Base-by-base conservation (phyloP, 179 eudicot species). In the Actinidia polygama region DNA sequence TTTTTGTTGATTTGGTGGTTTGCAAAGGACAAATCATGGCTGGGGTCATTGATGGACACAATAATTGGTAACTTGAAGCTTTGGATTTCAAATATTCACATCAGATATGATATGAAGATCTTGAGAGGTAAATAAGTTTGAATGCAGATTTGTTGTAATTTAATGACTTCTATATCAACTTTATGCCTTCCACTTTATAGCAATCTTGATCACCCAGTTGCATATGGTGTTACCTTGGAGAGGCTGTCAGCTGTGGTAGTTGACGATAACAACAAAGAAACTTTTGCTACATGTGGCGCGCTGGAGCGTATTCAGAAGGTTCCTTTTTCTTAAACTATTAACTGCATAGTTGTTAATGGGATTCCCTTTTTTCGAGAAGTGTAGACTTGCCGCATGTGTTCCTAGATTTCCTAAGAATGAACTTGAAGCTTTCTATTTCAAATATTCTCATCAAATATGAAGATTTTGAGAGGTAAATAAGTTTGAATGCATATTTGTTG, bases 71-170 rank as follows among this genome's bases (percentile, higher is more conserved):
- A 97, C 84, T 75, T 97, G 87, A 97, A 90, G 92, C 98, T 97
- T 76, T 95, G 98, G 12, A 94, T 97, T 79, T 92, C 99, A 83
- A 97, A 95, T 84, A 91, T 97, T 72, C 99, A 97, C 86, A 92
- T 97, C 89, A 91, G 99, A 95, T 97, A 97, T 80, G 99, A 95
- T n/a, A n/a, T n/a, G 89, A 98, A n/a, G n/a, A 97, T 90, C 78
- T 82, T 85, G 99, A 97, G 91, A 97, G 99, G 99, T 97, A 87
- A 62, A 50, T 78, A 64, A 83, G 78, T 8, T 77, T 62, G 36
- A 4, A 11, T 78, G 51, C 77, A 73, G 76, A 63, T 81, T 78
- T 78, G 46, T 61, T n/a, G n/a, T n/a, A n/a, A n/a, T 26, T 63
- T n/a, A 2, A 57, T 82, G 66, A 46, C 58, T 73, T 61, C n/a